Conservation (phyloP, 305 asterid genomes). For the Withania somnifera region DNA sequence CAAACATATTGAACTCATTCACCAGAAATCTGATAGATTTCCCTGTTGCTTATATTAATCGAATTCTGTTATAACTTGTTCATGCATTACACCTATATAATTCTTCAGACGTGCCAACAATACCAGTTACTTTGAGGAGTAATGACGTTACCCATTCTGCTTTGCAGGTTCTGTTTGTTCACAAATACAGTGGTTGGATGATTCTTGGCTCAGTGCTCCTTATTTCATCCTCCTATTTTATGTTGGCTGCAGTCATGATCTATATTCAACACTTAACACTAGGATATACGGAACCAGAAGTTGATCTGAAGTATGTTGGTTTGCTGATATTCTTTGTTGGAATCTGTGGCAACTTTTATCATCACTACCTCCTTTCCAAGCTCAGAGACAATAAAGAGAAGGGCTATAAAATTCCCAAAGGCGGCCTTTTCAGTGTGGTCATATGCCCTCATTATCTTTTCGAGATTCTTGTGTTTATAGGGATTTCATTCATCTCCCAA, state of each 20-base stretch:
- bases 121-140: not conserved
- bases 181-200: constrained; percentile 54
- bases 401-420: constrained; percentile 52
- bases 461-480: constrained; percentile 34
- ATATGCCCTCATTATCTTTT: constrained; percentile 69
- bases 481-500: constrained; percentile 48
- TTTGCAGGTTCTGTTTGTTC: constrained; percentile 49
- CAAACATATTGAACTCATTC: too few relatives aligned
- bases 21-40: too few relatives aligned
- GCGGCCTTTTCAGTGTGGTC: constrained; percentile 49
- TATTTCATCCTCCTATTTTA: constrained; percentile 30
- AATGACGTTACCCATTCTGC: not conserved
- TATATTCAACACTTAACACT: constrained; percentile 30
- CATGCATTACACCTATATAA: not conserved
- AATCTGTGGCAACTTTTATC: constrained; percentile 50
- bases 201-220: constrained; percentile 24
- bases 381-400: constrained; percentile 39
- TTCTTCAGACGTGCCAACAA: not conserved
- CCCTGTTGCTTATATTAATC: not conserved
- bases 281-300: constrained; percentile 31
- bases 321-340: constrained; percentile 26
- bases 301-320: constrained; percentile 49
- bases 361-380: constrained; percentile 53
- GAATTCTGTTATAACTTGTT: not conserved
- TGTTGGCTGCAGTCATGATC: constrained; percentile 26